phyloP scores from a whole-genome alignment of 148 eudicot species.

The Chenopodium berlandieri region DNA sequence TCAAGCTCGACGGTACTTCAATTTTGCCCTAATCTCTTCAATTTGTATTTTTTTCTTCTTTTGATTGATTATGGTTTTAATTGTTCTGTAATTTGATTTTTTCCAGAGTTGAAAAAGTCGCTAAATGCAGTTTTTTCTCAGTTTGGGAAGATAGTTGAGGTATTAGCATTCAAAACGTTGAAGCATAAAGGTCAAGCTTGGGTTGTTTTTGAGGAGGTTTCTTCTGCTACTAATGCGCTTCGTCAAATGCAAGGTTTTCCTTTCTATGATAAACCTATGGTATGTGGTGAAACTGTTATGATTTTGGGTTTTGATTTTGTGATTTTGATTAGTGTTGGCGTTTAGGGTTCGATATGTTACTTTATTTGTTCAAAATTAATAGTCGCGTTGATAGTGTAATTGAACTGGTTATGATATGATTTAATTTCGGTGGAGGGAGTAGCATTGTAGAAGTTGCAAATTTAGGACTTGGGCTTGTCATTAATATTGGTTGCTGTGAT shows the following conservation, averaged over 20 bases:
- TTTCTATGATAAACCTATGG: constrained; percentile 97
- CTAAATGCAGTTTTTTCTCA: constrained; percentile 82
- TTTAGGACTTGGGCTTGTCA: not conserved
- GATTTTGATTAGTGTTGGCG: not conserved
- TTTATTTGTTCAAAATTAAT: too few relatives aligned
- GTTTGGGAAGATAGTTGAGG: constrained; percentile 91
- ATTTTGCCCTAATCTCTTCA: constrained; percentile 20
- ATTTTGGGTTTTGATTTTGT: not conserved
- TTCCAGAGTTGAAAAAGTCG: constrained; percentile 83
- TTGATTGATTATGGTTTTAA: not conserved
- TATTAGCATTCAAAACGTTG: constrained; percentile 90
- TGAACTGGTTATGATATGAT: not conserved
- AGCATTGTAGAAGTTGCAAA: not conserved
- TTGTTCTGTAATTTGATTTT: not conserved
- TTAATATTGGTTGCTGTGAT: too few relatives aligned
- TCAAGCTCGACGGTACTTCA: constrained; percentile 70
- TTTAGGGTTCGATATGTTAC: not conserved
- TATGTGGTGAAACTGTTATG: constrained; percentile 16
- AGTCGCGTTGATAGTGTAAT: not conserved
- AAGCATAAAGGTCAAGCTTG: constrained; percentile 98
- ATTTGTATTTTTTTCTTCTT: not conserved
- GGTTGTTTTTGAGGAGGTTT: constrained; percentile 89
- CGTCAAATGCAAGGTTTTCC: constrained; percentile 93
- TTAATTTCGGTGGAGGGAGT: too few relatives aligned
- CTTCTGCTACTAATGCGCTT: constrained; percentile 79